Percentiles rank a stretch among this genome's conserved stretches.
Conservation (phyloP, 768 basidiomycete species). For the Boletus rubescentipes region DNA sequence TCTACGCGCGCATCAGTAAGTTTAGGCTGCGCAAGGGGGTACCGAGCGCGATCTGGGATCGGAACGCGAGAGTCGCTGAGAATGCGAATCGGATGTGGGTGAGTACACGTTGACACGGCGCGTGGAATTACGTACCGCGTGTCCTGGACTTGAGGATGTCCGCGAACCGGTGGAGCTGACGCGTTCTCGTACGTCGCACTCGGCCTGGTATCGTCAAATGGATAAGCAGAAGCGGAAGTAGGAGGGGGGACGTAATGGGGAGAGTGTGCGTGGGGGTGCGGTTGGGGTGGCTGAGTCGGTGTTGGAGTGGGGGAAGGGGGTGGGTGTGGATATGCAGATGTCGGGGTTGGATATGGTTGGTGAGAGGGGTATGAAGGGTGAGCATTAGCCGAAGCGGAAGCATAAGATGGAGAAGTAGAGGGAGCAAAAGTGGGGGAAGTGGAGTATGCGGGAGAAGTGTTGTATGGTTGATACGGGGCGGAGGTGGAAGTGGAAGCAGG, state of each 20-base stretch:
- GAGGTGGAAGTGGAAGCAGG: conserved; percentile 20
- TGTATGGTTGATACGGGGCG: conserved; percentile 22
- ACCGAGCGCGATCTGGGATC: conserved; percentile 23
- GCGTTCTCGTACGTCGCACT: conserved; percentile 15
- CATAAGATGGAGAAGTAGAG: conserved; percentile 21
- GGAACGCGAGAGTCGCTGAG: conserved; percentile 24
- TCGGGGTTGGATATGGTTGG: conserved; percentile 23
- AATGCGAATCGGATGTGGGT: conserved; percentile 11
- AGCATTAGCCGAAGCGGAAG: conserved; percentile 9
- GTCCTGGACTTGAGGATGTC: conserved; percentile 20
- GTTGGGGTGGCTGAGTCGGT: conserved; percentile 26
- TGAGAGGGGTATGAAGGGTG: conserved; percentile 17
- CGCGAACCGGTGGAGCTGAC: conserved; percentile 15
- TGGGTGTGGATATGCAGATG: conserved; percentile 28
- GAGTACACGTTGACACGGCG: background rate
- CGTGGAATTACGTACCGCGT: conserved; percentile 20
- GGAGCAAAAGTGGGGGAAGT: conserved; percentile 26
- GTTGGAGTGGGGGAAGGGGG: conserved; percentile 33
- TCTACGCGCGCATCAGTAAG: conserved; percentile 24
- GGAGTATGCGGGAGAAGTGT: conserved; percentile 18
- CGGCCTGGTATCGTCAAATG: conserved; percentile 23
- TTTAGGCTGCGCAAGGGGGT: conserved; percentile 20
- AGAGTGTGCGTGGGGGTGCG: conserved; percentile 18
- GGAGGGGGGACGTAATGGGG: conserved; percentile 25
- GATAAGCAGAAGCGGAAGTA: conserved; percentile 17